Conservation (phyloP, 129 eudicot species). For the Tagetes erecta region DNA sequence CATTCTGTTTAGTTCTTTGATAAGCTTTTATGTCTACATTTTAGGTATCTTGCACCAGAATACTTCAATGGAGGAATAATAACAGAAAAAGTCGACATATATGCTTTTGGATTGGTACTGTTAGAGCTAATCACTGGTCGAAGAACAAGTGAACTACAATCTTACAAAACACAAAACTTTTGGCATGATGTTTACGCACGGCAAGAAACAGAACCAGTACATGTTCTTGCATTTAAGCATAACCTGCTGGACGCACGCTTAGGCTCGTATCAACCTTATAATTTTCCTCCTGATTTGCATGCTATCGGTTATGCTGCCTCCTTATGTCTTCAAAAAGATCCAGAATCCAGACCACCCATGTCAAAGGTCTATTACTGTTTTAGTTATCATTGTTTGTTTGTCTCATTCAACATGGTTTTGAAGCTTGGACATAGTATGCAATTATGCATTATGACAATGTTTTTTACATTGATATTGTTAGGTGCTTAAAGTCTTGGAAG, state of each 20-base stretch:
- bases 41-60: slow-evolving; percentile 92
- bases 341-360: slow-evolving; percentile 82
- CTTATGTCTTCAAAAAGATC: slow-evolving; percentile 77
- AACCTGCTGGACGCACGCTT: slow-evolving; percentile 52
- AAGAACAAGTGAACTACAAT: slow-evolving; percentile 51
- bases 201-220: slow-evolving; percentile 41
- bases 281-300: slow-evolving; percentile 63
- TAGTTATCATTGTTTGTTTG: neutral
- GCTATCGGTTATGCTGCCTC: slow-evolving; percentile 85
- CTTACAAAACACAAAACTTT: slow-evolving; percentile 35
- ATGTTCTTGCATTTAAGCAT: slow-evolving; percentile 52
- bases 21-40: neutral
- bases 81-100: slow-evolving; percentile 85
- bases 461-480: slow-evolving; percentile 19
- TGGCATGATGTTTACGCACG: slow-evolving; percentile 49
- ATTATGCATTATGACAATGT: neutral
- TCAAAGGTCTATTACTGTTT: slow-evolving; percentile 58
- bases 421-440: neutral
- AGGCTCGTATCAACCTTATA: slow-evolving; percentile 42
- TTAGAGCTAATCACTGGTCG: slow-evolving; percentile 78
- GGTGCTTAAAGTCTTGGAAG: slow-evolving; percentile 86
- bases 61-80: slow-evolving; percentile 58
- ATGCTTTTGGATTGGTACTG: slow-evolving; percentile 87
- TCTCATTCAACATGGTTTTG: neutral
- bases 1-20: neutral